Evolutionary conservation across 2,329 filamentous ascomycete genomes (phyloP).

Genomic region (Phyllosticta citribraziliensis): DNA sequence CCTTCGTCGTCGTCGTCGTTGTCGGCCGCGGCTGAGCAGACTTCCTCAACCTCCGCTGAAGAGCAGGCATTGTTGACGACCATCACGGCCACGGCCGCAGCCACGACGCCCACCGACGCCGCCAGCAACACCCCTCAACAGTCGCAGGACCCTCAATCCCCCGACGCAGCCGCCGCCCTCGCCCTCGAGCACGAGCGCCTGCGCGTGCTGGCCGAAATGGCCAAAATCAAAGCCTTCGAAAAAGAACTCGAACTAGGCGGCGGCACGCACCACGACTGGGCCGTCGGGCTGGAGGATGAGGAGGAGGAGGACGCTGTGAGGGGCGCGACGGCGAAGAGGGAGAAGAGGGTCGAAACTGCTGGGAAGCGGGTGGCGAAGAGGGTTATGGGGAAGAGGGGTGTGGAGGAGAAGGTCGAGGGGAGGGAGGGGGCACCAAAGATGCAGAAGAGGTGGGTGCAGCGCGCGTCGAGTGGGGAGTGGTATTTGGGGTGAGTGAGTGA

Average conservation of each 20-base stretch:
- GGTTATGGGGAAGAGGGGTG: not conserved
- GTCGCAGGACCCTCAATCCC: not conserved
- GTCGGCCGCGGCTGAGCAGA: not conserved
- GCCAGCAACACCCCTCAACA: not conserved
- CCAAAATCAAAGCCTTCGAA: not conserved
- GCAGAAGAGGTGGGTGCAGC: conserved; percentile 1
- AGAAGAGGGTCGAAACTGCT: not conserved
- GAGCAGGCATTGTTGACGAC: not conserved
- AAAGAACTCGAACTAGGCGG: not conserved
- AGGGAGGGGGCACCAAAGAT: not conserved
- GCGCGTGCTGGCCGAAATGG: not conserved
- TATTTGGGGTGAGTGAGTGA: not conserved
- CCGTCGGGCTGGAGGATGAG: not conserved
- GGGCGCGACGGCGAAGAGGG: not conserved
- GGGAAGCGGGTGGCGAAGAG: not conserved
- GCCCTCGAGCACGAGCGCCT: not conserved
- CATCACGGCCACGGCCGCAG: not conserved
- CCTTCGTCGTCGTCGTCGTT: not conserved
- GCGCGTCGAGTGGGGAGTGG: conserved; percentile 1
- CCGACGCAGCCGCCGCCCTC: not conserved
- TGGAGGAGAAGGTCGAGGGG: not conserved
- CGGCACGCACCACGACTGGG: not conserved
- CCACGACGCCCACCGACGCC: not conserved
- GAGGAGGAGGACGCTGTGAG: not conserved
- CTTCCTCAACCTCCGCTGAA: not conserved